Base-by-base conservation (phyloP, 2,329 filamentous ascomycete genomes). In the Emergomyces pasteurianus region DNA sequence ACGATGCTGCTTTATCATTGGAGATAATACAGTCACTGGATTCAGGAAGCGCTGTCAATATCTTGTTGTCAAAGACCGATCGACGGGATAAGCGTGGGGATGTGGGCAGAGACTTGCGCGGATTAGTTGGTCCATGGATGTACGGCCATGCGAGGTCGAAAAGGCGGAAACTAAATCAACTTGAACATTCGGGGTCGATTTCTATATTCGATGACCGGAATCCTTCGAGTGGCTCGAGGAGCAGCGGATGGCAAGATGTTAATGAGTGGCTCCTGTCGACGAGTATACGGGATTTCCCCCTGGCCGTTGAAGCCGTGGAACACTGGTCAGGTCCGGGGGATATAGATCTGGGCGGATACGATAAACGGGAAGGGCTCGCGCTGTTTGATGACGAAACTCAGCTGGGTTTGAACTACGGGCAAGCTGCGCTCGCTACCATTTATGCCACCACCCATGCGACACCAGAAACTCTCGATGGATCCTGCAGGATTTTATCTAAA, bases 121-220 rank as follows among this genome's bases (percentile, higher is more conserved):
- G 81, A 4, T 71, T 87, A 26, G 78, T 86, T 43, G 82, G 83
- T 3, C 83, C 84, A 12, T 87, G 84, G 84, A 80, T 86, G 65
- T 83, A 82, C 67, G 84, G 84, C 16, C 76, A 78, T 58, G 79
- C 73, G 42, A 75, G 79, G 28, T 74, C 79, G 38, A 85, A 85
- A 71, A 75, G 82, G 62, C 77, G 80, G 61, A 81, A 75, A 65
- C 68, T 81, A 16, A 75, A 75, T 34, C 67, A 72, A 60, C 61
- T 63, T 4, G 65, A 67, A 1, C 66, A 63, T 49, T 66, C 64
- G 34, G 68, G 65, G 42, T 71, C 69, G 6, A 68, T 74, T n/a
- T 65, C 69, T 3, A 62, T 70, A 14, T 60, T 66, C 6, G 58
- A 40, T 40, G 23, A 50, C 36, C 26, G 36, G 18, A 53, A 50